Base-by-base conservation (phyloP, 306 rosid species). In the Canavalia ensiformis region DNA sequence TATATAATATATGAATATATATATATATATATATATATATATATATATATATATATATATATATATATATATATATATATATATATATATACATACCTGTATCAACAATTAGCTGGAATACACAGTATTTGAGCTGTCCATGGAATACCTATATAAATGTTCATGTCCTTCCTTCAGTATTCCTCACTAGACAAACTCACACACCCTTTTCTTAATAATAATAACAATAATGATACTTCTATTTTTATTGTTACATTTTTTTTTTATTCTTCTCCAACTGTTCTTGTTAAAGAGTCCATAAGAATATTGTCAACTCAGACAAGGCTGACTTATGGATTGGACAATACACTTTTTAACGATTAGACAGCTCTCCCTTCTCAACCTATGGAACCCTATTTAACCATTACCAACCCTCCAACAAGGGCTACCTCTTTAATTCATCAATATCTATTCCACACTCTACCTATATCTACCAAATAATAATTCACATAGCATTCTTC, bases 241-340 rank as follows among this genome's bases (percentile, higher is more conserved):
- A 18, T 18, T 18, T 45, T 5, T 5, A 28, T 29, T 57, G 28
- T 3, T 28, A 6, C 34, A 58, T 29, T 59, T 59, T 2, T 45
- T 11, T 37, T 4, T 12, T 34, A 25, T 25, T 67, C 4, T 67
- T 65, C 12, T 65, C 11, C 3, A 25, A 8, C 37, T 8, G 28
- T 62, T 39, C 1, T 45, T 44, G 18, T 7, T 25, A 0, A 55
- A 65, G 50, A 68, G 33, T 78, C 82, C 76, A 60, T 35, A 35
- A 54, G 76, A 82, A 69, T 68, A 75, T 78, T 57, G 65, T 76
- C 73, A 74, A 63, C 29, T 62, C 62, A 76, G 0, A 57, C 41
- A 70, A 74, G 70, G 57, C 5, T 37, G 89, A 74, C 60, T 34
- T 35, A 62, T 57, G 74, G 77, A 64, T n/a, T 77, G 81, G 70